A percentile compares a stretch with the other conserved stretches of the same genome.
These are phyloP conservation scores for Suhomyces bribrorum DNA, from an alignment of 1,139 yeast species.

Conservation along the genomic window DNA sequence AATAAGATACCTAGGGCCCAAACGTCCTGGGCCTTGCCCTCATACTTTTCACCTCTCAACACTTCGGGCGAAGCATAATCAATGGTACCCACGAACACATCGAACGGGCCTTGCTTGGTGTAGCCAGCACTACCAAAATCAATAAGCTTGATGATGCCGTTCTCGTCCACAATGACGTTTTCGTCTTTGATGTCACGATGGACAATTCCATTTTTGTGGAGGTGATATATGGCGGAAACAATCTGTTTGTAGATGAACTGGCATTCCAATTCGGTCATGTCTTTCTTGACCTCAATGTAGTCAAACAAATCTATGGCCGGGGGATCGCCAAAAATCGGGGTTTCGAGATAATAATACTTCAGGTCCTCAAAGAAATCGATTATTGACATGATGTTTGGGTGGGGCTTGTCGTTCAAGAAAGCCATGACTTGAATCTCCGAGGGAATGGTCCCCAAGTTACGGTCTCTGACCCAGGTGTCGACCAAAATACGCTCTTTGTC, in stretches of 20 bases:
- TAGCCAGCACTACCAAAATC: constrained; percentile 97
- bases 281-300: constrained; percentile 77
- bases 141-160: constrained; percentile 76
- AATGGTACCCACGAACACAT: constrained; percentile 94
- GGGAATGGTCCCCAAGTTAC: constrained; percentile 88
- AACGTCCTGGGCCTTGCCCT: constrained; percentile 91
- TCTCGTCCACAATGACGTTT: constrained; percentile 81
- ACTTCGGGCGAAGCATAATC: constrained; percentile 99
- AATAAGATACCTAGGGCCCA: constrained; percentile 94
- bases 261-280: constrained; percentile 77
- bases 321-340: constrained; percentile 83
- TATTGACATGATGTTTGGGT: constrained; percentile 81
- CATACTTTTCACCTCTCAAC: constrained; percentile 80
- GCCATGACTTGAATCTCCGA: constrained; percentile 93
- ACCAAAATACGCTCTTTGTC: constrained; percentile 90
- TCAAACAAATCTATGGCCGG: constrained; percentile 94
- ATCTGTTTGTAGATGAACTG: constrained; percentile 77
- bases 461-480: constrained; percentile 95
- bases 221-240: constrained; percentile 72
- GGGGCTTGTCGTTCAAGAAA: constrained; percentile 70
- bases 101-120: constrained; percentile 88
- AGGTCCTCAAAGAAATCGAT: constrained; percentile 92
- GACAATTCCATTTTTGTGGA: constrained; percentile 83
- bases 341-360: constrained; percentile 83
- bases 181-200: constrained; percentile 97